Conservation (phyloP, 2,329 filamentous ascomycete genomes). For the Zymoseptoria pseudotritici region DNA sequence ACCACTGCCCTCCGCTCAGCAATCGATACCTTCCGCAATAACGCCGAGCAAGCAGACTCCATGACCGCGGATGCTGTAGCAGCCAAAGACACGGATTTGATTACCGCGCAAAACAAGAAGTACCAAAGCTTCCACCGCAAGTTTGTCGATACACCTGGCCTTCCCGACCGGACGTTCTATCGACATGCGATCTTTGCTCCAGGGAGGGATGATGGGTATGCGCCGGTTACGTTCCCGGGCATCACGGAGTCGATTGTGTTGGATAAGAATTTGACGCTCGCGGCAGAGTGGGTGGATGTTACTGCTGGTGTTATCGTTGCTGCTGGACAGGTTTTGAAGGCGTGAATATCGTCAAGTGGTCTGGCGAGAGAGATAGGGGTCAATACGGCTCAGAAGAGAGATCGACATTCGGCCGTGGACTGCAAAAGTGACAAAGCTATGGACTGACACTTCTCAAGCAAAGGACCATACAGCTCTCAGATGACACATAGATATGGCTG, state of each 20-base stretch:
- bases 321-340: slow-evolving; percentile 16
- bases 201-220: slow-evolving; percentile 51
- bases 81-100: slow-evolving; percentile 22
- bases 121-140: slow-evolving; percentile 40
- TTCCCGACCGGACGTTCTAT: slow-evolving; percentile 40
- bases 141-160: slow-evolving; percentile 40
- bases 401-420: too few species aligned
- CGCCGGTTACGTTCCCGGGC: slow-evolving; percentile 59
- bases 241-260: slow-evolving; percentile 45
- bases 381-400: too few species aligned
- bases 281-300: slow-evolving; percentile 14
- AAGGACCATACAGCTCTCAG: too few species aligned
- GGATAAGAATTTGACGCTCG: slow-evolving; percentile 13
- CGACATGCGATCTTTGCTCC: slow-evolving; percentile 43
- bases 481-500: too few species aligned
- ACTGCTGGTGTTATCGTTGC: slow-evolving; percentile 14
- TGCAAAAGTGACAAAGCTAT: too few species aligned
- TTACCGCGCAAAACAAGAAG: slow-evolving; percentile 38
- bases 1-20: slow-evolving; percentile 28
- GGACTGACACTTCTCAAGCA: too few species aligned
- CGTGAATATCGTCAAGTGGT: slow-evolving; percentile 1
- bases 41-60: slow-evolving; percentile 30
- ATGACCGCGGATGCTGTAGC: slow-evolving; percentile 9
- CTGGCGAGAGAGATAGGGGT: neutral
- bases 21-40: slow-evolving; percentile 41